phyloP scores from a whole-genome alignment of 345 rosid genomes.

The Eucalyptus marginata region DNA sequence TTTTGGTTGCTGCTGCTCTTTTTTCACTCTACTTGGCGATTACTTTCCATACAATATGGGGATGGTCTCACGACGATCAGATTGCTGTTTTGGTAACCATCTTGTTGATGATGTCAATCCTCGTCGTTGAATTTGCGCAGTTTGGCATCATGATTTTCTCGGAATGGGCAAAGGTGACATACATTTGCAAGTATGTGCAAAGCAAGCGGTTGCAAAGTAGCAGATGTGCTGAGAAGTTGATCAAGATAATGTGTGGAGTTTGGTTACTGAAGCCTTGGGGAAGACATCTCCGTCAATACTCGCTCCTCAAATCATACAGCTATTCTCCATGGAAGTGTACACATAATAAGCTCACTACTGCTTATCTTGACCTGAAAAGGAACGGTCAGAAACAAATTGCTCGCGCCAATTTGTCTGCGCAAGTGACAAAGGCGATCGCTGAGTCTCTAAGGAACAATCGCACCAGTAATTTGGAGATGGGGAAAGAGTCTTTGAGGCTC shows the following conservation, averaged over 20 bases:
- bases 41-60: too few species aligned
- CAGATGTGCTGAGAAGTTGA: too few species aligned
- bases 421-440: background rate
- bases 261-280: too few species aligned
- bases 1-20: background rate
- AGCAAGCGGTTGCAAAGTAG: accelerated
- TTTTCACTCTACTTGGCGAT: too few species aligned
- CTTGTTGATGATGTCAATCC: too few species aligned
- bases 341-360: background rate
- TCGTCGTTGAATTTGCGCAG: accelerated
- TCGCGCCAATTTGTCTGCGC: background rate
- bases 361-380: background rate
- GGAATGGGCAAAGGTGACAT: too few species aligned
- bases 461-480: background rate
- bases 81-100: too few species aligned
- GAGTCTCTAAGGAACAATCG: background rate
- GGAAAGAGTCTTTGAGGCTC: background rate
- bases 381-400: background rate
- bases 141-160: too few species aligned
- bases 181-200: too few species aligned
- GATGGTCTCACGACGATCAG: accelerated
- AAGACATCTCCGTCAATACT: background rate
- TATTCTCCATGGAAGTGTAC: background rate
- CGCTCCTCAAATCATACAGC: background rate
- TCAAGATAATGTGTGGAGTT: too few species aligned